These are phyloP conservation scores for Cryphonectria radicalis DNA, from an alignment of 2,329 filamentous ascomycete species.

Conservation along the genomic window DNA sequence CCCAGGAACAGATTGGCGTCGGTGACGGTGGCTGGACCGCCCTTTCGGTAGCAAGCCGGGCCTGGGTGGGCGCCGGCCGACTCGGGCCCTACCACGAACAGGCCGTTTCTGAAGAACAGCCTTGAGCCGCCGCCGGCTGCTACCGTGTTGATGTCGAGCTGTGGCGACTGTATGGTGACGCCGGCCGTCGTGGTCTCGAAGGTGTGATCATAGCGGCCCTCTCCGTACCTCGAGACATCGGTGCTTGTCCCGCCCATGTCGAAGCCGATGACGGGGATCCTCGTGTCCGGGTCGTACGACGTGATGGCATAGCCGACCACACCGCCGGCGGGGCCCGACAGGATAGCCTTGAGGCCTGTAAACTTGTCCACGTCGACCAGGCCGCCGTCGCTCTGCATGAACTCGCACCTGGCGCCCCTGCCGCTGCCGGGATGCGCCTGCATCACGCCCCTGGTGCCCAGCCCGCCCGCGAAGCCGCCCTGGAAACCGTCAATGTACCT, in stretches of 20 bases:
- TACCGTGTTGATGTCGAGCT: conserved; percentile 93
- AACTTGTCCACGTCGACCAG: conserved; percentile 78
- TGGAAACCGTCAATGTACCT: conserved; percentile 78
- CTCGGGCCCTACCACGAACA: conserved; percentile 90
- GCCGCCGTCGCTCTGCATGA: conserved; percentile 89
- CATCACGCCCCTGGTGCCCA: conserved; percentile 77
- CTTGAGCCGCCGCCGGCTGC: conserved; percentile 86
- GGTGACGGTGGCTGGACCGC: conserved; percentile 87
- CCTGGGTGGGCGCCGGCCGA: conserved; percentile 88
- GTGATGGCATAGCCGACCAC: conserved; percentile 93
- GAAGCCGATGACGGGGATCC: conserved; percentile 87
- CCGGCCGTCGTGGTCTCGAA: conserved; percentile 94
- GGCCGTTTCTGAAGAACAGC: conserved; percentile 84
- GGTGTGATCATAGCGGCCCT: conserved; percentile 87
- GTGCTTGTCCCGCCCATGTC: conserved; percentile 96
- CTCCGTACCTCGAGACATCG: conserved; percentile 85
- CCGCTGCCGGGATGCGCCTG: conserved; percentile 64
- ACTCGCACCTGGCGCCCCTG: conserved; percentile 83
- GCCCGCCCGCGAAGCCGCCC: conserved; percentile 77
- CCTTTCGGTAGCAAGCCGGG: conserved; percentile 89
- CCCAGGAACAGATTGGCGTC: conserved; percentile 89
- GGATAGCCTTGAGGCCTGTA: conserved; percentile 80
- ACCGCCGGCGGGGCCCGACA: conserved; percentile 90
- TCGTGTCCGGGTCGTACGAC: conserved; percentile 82
- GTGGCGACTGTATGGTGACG: conserved; percentile 90